These are phyloP conservation scores for Thoreauomyces humboldtii DNA, from an alignment of 192 early-diverging fungal species.

Conservation along the genomic window DNA sequence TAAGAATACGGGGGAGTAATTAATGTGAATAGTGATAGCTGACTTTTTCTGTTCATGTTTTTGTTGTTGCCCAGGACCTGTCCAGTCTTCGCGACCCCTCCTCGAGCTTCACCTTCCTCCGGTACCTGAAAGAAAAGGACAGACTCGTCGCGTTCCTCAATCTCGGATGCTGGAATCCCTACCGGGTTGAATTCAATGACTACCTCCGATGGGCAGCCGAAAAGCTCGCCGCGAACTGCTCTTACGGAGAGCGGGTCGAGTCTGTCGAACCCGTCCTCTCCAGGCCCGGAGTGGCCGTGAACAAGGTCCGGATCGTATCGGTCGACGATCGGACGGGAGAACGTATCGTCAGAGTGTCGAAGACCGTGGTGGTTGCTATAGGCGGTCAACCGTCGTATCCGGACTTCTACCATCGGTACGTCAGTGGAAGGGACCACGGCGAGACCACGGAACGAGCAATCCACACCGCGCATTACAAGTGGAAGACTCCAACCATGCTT, in stretches of 20 bases:
- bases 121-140: constrained; percentile 22
- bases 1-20: too few relatives aligned
- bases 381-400: constrained; percentile 23
- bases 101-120: constrained; percentile 22
- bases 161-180: constrained; percentile 18
- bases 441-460: not conserved
- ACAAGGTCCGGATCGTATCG: not conserved
- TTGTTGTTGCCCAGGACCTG: too few relatives aligned
- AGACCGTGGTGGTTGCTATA: constrained; percentile 13
- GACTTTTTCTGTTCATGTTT: too few relatives aligned
- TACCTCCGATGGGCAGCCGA: constrained; percentile 24
- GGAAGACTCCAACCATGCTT: constrained; percentile 3
- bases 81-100: constrained; percentile 31
- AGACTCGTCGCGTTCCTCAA: constrained; percentile 21
- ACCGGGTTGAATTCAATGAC: constrained; percentile 27
- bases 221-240: constrained; percentile 9
- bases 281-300: not conserved
- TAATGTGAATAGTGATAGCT: too few relatives aligned
- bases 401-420: not conserved
- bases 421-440: not conserved
- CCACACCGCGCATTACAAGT: constrained; percentile 15
- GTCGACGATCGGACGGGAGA: not conserved
- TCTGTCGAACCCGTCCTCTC: constrained; percentile 1
- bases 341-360: not conserved
- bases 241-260: constrained; percentile 20